Evolutionary conservation across 2,329 filamentous ascomycete species (phyloP).

Genomic region (Beauveria scarabaeidicola): DNA sequence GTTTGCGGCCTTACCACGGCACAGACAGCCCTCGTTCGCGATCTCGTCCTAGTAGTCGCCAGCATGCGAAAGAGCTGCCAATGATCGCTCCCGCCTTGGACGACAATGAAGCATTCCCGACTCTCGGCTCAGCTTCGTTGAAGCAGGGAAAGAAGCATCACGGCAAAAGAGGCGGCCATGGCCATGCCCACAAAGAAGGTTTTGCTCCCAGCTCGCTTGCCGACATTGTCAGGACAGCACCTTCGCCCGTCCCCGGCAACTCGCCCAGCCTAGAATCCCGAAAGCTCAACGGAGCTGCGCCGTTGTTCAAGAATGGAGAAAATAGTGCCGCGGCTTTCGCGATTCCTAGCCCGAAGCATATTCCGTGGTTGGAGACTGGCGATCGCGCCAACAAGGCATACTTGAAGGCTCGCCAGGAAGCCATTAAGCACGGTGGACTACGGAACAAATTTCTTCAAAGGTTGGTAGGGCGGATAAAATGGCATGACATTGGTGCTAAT

Average conservation of each 20-base stretch:
- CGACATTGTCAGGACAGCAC: conserved; percentile 92
- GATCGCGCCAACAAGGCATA: conserved; percentile 87
- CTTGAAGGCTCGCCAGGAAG: conserved; percentile 87
- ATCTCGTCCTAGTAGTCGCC: conserved; percentile 77
- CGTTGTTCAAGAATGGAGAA: conserved; percentile 58
- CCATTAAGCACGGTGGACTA: conserved; percentile 92
- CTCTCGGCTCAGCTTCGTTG: conserved; percentile 64
- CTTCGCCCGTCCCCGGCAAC: conserved; percentile 59
- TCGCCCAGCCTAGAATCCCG: conserved; percentile 51
- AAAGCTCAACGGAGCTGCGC: conserved; percentile 57
- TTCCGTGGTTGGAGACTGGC: conserved; percentile 94
- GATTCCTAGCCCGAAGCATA: conserved; percentile 80
- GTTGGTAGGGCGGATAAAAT: conserved; percentile 39
- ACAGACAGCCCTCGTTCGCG: conserved; percentile 59
- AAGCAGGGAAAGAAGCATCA: conserved; percentile 87
- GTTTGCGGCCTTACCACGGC: conserved; percentile 55
- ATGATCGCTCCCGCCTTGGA: conserved; percentile 71
- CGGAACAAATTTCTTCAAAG: conserved; percentile 96
- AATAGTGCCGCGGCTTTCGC: conserved; percentile 74
- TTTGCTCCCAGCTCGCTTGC: conserved; percentile 69
- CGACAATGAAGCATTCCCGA: conserved; percentile 92
- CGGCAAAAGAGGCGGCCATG: conserved; percentile 80
- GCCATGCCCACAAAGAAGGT: conserved; percentile 60
- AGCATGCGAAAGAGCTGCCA: conserved; percentile 50
- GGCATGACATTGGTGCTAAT: neutral